Conservation (phyloP, 2,329 filamentous ascomycete species). For the Penicillium olsonii region DNA sequence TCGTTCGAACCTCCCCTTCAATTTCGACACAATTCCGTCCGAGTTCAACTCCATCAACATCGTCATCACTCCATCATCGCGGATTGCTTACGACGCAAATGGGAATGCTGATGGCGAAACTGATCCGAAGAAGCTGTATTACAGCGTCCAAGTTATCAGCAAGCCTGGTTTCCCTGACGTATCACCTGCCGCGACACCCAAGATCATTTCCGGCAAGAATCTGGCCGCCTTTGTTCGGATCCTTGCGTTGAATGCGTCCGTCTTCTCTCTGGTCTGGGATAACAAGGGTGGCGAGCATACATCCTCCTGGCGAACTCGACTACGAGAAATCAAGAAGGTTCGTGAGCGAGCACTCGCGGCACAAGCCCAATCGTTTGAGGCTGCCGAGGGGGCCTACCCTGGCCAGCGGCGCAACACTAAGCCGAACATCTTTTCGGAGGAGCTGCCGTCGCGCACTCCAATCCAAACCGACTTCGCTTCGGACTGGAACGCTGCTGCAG, state of each 20-base stretch:
- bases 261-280: conserved; percentile 90
- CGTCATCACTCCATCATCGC: conserved; percentile 78
- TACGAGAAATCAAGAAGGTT: conserved; percentile 80
- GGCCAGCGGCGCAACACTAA: conserved; percentile 41
- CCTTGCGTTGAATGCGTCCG: conserved; percentile 86
- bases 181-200: conserved; percentile 83
- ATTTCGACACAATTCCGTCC: conserved; percentile 88
- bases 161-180: conserved; percentile 88
- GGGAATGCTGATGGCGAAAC: conserved; percentile 37
- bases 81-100: conserved; percentile 36
- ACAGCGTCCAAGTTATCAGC: conserved; percentile 85
- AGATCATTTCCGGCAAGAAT: conserved; percentile 81
- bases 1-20: conserved; percentile 85
- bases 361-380: conserved; percentile 31
- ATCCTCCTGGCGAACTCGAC: conserved; percentile 83
- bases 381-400: conserved; percentile 34
- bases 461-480: conserved; percentile 37
- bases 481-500: conserved; percentile 41
- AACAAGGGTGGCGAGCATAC: conserved; percentile 74
- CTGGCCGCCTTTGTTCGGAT: conserved; percentile 84
- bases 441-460: conserved; percentile 33
- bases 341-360: conserved; percentile 58
- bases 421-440: conserved; percentile 40
- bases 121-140: conserved; percentile 60
- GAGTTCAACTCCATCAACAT: conserved; percentile 98